Conservation (phyloP, 441 rosid species). For the Pelargonium cotyledonis region DNA sequence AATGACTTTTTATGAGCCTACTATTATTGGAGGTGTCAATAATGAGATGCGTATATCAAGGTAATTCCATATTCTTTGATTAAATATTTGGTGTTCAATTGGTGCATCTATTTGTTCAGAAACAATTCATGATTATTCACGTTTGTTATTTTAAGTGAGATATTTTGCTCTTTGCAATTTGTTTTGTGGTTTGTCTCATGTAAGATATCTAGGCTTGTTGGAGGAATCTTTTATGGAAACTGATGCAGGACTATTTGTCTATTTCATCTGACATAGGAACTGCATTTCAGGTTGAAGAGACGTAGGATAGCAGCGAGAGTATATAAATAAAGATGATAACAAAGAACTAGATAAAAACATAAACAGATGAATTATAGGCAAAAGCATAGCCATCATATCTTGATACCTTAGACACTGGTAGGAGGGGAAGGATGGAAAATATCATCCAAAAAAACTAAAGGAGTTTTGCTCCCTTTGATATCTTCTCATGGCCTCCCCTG, state of each 20-base stretch:
- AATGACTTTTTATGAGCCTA: constrained; percentile 90
- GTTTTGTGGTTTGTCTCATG: not conserved
- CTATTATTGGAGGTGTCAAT: constrained; percentile 61
- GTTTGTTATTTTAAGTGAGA: not conserved
- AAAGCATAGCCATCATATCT: not conserved
- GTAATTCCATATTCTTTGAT: constrained; percentile 31
- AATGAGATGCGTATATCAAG: constrained; percentile 68
- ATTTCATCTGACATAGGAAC: not conserved
- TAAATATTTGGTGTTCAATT: not conserved
- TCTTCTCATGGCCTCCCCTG: not conserved
- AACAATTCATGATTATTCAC: not conserved
- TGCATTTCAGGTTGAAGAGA: not conserved
- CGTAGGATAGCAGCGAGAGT: not conserved
- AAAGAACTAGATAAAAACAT: not conserved
- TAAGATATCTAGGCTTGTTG: not conserved
- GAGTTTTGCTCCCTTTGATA: not conserved
- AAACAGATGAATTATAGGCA: not conserved
- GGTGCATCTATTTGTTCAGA: constrained; percentile 5
- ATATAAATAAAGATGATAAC: not conserved
- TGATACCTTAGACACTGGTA: not conserved
- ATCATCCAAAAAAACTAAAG: not conserved
- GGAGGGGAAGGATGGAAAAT: not conserved
- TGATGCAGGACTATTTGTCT: not conserved
- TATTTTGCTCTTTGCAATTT: not conserved
- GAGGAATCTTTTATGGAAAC: not conserved